A percentile compares a stretch with the other conserved stretches of the same genome.
phyloP scores from a whole-genome alignment of 208 protist species.

The Borovskyia barvae region DNA sequence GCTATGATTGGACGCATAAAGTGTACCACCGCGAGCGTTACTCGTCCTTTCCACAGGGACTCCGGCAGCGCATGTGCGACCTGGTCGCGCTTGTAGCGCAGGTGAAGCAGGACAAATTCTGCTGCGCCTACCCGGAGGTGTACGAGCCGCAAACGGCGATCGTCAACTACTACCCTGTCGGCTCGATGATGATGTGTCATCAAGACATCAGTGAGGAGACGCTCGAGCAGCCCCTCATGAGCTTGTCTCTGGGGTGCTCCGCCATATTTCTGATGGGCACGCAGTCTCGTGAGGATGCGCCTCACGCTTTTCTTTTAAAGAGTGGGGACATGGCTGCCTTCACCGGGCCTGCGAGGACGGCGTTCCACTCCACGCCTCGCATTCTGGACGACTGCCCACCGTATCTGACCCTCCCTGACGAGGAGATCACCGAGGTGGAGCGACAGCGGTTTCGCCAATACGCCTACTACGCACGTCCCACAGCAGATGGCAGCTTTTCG shows the following conservation, averaged over 20 bases:
- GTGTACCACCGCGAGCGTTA: slow-evolving; percentile 57
- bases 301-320: slow-evolving; percentile 71
- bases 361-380: slow-evolving; percentile 73
- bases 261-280: slow-evolving; percentile 86
- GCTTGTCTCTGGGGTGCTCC: slow-evolving; percentile 76
- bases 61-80: slow-evolving; percentile 44
- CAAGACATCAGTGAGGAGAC: slow-evolving; percentile 85
- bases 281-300: slow-evolving; percentile 58
- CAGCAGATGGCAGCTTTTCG: slow-evolving; percentile 27
- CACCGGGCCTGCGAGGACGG: slow-evolving; percentile 55
- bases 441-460: slow-evolving; percentile 26
- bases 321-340: slow-evolving; percentile 83
- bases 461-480: slow-evolving; percentile 29
- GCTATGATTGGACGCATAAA: slow-evolving; percentile 87
- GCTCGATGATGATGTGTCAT: slow-evolving; percentile 89
- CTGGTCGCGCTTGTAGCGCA: slow-evolving; percentile 35
- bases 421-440: slow-evolving; percentile 32
- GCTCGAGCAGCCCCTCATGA: slow-evolving; percentile 74
- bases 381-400: slow-evolving; percentile 84
- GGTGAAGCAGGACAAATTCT: slow-evolving; percentile 39
- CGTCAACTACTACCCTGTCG: slow-evolving; percentile 89
- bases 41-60: slow-evolving; percentile 46
- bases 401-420: slow-evolving; percentile 50
- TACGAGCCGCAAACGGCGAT: slow-evolving; percentile 88
- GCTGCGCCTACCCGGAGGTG: slow-evolving; percentile 13